Base-by-base conservation (phyloP, 371 early-diverging fungal genomes). In the Chytridium lagenaria region DNA sequence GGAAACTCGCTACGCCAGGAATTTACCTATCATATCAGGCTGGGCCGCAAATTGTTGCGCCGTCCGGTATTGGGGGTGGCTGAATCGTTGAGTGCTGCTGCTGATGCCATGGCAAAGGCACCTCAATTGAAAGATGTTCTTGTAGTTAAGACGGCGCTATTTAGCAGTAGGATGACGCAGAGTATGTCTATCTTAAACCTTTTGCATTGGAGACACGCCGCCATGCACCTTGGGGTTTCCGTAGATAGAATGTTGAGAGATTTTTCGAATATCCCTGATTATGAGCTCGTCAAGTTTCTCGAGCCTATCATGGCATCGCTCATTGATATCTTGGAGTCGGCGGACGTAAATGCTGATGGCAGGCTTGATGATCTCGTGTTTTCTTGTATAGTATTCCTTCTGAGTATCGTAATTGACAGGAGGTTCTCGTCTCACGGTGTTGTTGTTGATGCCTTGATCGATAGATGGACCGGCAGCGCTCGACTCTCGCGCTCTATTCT, bases 201-300 rank as follows among this genome's bases (percentile, higher is more conserved):
- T 33, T 66, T 92, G 2, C 84, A 89, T 61, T 93, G 92, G 92
- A 72, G 80, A 39, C 59, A 71, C 70, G 78, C 65, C 59, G 77
- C 78, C 33, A 55, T 50, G 2, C 71, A 72, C 12, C 67, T 49
- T 59, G 3, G 69, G 50, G 15, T 57, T 1, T 26, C 67, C 23
- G 71, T 92, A n/a, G 67, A 82, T 0, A 65, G 75, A 0, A 82
- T 91, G 0, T 72, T 92, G 57, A 84, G 85, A 72, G 86, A 91
- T 59, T 89, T 91, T 64, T 22, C n/a, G 3, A 86, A 85, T 0
- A 86, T 92, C 23, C 89, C 88, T 31, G 90, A 90, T 68, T 76
- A 87, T 36, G 92, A 93, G 73, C 85, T 92, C 7, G 89, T 90
- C 31, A 91, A 91, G 74, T 92, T 91, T 67, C 70, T 90, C 50